Base-by-base conservation (phyloP, 1,284 basidiomycete genomes). In the Flammula alnicola region DNA sequence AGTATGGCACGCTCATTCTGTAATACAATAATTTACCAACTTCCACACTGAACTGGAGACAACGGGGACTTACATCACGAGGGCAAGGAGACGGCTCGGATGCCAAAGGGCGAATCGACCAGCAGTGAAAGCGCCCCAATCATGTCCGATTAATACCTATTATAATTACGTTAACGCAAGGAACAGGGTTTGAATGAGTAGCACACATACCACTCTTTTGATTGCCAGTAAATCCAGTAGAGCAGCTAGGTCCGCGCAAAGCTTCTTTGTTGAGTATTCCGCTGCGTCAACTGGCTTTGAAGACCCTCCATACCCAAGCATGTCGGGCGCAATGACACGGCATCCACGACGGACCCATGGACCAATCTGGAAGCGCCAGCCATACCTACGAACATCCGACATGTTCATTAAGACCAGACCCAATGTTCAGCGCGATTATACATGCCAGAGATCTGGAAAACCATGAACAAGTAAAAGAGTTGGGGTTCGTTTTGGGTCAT, bases 401-500 rank as follows among this genome's bases (percentile, higher is more conserved):
- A 38, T 10, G 14, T 14, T 29, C 27, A 12, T 19, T 7, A 47
- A 26, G 19, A 42, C 29, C 12, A 49, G 7, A 14, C n/a, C n/a
- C n/a, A n/a, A n/a, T n/a, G n/a, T n/a, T n/a, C n/a, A n/a, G n/a
- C n/a, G n/a, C n/a, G n/a, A n/a, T n/a, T 26, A 41, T 19, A 51
- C 61, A 31, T 66, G 81, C 83, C 83, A 86, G 35, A 79, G 66
- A 58, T 89, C 87, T 9, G 87, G 87, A 61, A 90, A 89, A 1
- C 87, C 87, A 60, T 90, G 87, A 14, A 89, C 55, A 60, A 83
- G 84, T n/a, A 89, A 72, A 4, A 90, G 55, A 1, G 84, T 81
- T 1, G 69, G 69, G 10, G 68, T 69, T n/a, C 63, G 59, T 31
- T 64, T 61, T 17, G 69, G 63, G 49, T 76, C 64, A 55, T 77